phyloP scores from a whole-genome alignment of 192 early-diverging fungal genomes.

The Geranomyces michiganensis region DNA sequence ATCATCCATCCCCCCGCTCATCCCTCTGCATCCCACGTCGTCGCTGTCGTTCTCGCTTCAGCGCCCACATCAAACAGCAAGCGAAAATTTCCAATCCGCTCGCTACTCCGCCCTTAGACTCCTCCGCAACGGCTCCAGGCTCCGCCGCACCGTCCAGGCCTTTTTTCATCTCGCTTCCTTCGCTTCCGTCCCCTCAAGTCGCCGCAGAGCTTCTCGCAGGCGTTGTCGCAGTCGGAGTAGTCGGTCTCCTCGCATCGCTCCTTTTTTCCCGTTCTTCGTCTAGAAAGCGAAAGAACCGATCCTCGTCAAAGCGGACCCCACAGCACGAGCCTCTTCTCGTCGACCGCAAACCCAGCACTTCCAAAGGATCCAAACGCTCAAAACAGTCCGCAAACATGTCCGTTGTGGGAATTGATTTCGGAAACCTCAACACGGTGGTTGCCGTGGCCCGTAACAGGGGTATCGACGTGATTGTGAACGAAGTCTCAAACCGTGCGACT shows the following conservation, averaged over 20 bases:
- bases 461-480: constrained; percentile 96
- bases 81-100: too few relatives aligned
- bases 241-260: constrained; percentile 24
- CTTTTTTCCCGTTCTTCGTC: constrained; percentile 4
- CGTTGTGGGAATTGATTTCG: constrained; percentile 93
- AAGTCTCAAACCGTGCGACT: constrained; percentile 94
- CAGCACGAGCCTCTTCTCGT: not conserved
- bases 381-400: constrained; percentile 45
- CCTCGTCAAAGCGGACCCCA: not conserved
- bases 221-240: constrained; percentile 26
- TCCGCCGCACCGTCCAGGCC: too few relatives aligned
- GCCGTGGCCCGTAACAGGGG: constrained; percentile 97
- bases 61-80: too few relatives aligned
- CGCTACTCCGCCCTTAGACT: too few relatives aligned
- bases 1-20: too few relatives aligned
- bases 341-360: constrained; percentile 9
- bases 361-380: constrained; percentile 7
- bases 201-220: constrained; percentile 14
- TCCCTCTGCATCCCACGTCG: too few relatives aligned
- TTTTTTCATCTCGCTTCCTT: too few relatives aligned
- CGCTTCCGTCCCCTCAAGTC: not conserved
- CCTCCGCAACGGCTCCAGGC: too few relatives aligned
- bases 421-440: constrained; percentile 93
- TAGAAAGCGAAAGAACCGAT: not conserved
- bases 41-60: too few relatives aligned